Base-by-base conservation (phyloP, 768 basidiomycete species). In the Fistulinella prunicolor region DNA sequence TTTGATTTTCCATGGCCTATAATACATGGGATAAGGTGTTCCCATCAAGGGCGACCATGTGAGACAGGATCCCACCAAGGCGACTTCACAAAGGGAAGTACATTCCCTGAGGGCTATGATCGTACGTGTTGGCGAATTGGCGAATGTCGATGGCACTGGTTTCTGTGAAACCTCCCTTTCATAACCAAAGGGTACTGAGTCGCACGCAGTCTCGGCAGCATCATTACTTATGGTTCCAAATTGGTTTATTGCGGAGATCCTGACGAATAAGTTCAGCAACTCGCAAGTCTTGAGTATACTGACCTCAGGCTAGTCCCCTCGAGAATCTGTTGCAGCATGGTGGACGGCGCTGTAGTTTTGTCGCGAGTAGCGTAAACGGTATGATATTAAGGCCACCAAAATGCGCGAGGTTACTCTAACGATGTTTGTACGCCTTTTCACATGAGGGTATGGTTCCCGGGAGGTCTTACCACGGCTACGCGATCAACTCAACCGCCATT, bases 341-440 rank as follows among this genome's bases (percentile, higher is more conserved):
- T 24, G 34, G 10, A 16, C 6, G 9, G 16, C 21, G 42, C 21
- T 19, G 22, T 42, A 12, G 12, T 13, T 16, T 34, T 34, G 32
- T 34, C 17, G 32, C 12, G 20, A 46, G 19, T 29, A 34, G 17
- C 30, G 19, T 37, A 45, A 45, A 48, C 32, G 35, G 26, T 42
- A 46, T 56, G 51, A 38, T 47, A 59, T 59, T 62, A 32, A 35
- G 21, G 37, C 40, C 26, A 45, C 38, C 20, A 58, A 29, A 37
- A 21, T 38, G 46, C 23, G 44, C 24, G 39, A 38, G 12, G 42
- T 22, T 59, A 53, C 45, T 59, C 50, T 62, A 62, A 56, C 38
- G n/a, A n/a, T n/a, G 35, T 41, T 38, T 59, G 46, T 32, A 46
- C 29, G 30, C 46, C 24, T 52, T 58, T 36, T 46, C 56, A 49